phyloP scores from a whole-genome alignment of 2,329 filamentous ascomycete genomes.

The Botryotinia narcissicola region DNA sequence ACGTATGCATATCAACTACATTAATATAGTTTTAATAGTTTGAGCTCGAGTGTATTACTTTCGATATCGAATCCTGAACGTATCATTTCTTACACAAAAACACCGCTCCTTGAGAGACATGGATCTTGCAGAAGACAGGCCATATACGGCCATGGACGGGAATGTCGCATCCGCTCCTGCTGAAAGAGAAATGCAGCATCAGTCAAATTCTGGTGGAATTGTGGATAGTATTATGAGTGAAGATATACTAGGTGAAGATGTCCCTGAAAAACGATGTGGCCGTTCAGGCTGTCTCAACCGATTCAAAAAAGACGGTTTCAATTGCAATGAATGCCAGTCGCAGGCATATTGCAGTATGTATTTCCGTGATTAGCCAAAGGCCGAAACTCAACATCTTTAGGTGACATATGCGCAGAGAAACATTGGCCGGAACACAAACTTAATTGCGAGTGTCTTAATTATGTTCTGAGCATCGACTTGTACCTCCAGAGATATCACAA shows the following conservation, averaged over 20 bases:
- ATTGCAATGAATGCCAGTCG: neutral
- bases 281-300: neutral
- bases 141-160: neutral
- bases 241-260: slow-evolving; percentile 72
- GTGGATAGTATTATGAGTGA: slow-evolving; percentile 91
- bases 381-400: neutral
- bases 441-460: neutral
- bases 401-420: neutral
- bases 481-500: neutral
- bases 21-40: neutral
- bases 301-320: neutral
- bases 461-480: neutral
- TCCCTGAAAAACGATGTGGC: neutral
- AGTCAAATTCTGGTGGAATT: slow-evolving; percentile 66
- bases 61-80: neutral
- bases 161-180: slow-evolving; percentile 72
- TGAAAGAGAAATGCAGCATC: slow-evolving; percentile 75
- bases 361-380: neutral
- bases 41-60: neutral
- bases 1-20: neutral
- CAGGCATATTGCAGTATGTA: neutral
- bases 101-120: neutral
- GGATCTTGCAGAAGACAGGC: neutral
- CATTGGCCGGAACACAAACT: neutral
- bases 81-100: neutral